Conservation (phyloP, 805 yeast genomes). For the Ogataea trehalophila region DNA sequence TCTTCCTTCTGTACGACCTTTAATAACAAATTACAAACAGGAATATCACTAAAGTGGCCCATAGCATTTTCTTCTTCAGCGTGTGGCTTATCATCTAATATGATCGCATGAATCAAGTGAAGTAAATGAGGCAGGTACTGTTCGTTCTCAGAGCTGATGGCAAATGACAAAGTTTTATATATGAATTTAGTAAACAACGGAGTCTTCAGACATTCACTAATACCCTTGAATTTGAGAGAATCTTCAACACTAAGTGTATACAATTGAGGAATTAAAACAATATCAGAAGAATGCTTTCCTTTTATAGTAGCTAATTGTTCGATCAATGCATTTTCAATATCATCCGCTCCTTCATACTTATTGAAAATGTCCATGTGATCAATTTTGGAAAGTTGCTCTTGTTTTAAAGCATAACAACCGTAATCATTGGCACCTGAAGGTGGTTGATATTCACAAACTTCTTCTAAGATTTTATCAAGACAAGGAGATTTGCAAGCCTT, state of each 20-base stretch:
- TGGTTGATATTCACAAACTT: constrained; percentile 55
- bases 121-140: constrained; percentile 54
- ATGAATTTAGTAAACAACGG: constrained; percentile 50
- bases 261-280: constrained; percentile 47
- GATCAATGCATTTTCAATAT: constrained; percentile 43
- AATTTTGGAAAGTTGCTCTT: constrained; percentile 36
- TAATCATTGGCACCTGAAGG: constrained; percentile 65
- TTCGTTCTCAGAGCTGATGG: constrained; percentile 48
- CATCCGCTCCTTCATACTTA: constrained; percentile 46
- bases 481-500: constrained; percentile 28
- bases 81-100: constrained; percentile 36
- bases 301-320: constrained; percentile 37
- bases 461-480: constrained; percentile 50
- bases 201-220: constrained; percentile 50
- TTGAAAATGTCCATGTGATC: constrained; percentile 55
- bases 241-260: constrained; percentile 25
- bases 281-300: constrained; percentile 35
- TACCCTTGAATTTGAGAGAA: constrained; percentile 28
- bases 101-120: constrained; percentile 64
- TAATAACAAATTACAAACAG: constrained; percentile 52
- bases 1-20: constrained; percentile 43
- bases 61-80: constrained; percentile 35
- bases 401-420: constrained; percentile 61
- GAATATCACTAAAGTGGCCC: constrained; percentile 41
- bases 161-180: constrained; percentile 50